Evolutionary conservation across 257 asterid species (phyloP), one percentile per base, ranked within the genome.

Genomic region (Solanum medicagineum): DNA sequence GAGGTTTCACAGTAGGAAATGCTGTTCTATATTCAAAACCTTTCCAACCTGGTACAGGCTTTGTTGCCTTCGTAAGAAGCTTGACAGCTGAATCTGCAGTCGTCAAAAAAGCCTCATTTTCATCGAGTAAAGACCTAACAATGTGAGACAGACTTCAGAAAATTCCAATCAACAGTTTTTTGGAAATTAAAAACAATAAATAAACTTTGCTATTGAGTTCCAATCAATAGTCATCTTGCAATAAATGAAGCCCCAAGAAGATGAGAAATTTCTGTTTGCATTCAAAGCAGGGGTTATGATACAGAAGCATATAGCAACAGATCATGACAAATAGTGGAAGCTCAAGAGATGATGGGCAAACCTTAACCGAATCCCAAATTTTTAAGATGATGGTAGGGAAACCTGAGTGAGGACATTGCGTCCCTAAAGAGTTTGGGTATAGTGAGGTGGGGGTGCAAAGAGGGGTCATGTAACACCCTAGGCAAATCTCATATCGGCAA

Each of bases 21-120:
- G 98, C 92, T 56, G 91, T 32, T 89, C 91, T 91, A 84, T 95
- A 96, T 88, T 94, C 92, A 65, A 96, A 79, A 86, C 99, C 99
- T 86, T 93, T 91, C 99, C 99, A 96, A 45, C 95, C 97, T 26
- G 85, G 87, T 84, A 93, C 93, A 24, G 92, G 87, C 91, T 93
- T 92, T 85, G 98, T 90, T 84, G 97, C 97, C 85, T 92, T 88
- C 36, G 93, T 91, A 91, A 93, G 92, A 71, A 92, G 88, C 93
- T 89, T 92, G 84, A 92, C 86, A 44, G 98, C 95, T 73, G 99
- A 96, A 91, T 96, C 98, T 57, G 98, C 98, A 88, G 97, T 96
- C 29, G 98, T 92, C 91, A 96, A 87, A 87, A 92, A 96, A 80
- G 98, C 97, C 91, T 92, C 92, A 83, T 96, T 94, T 90, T 96